phyloP scores from a whole-genome alignment of 257 asterid species.

The Linaria vulgaris region DNA sequence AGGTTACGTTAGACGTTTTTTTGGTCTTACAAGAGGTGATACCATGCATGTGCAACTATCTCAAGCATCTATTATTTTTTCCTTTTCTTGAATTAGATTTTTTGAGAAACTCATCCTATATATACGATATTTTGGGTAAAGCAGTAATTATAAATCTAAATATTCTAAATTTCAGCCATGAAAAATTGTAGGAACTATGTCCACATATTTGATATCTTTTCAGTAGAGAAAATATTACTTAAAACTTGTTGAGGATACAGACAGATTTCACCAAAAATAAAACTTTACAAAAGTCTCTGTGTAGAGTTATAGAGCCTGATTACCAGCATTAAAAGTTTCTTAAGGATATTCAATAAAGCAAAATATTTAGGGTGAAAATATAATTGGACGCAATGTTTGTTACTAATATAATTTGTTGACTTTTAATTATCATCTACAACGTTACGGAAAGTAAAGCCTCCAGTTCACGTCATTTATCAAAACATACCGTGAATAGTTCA shows the following conservation, averaged over 20 bases:
- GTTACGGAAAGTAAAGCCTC: neutral
- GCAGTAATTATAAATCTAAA: too few species aligned
- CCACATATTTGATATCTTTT: too few species aligned
- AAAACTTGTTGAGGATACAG: too few species aligned
- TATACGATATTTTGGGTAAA: too few species aligned
- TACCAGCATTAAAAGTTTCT: neutral
- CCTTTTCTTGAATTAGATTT: neutral
- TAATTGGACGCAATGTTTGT: neutral
- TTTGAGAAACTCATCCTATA: too few species aligned
- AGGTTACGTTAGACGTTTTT: constrained; percentile 40
- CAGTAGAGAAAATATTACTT: too few species aligned
- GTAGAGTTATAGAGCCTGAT: too few species aligned
- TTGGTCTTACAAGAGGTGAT: constrained; percentile 32
- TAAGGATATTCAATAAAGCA: neutral
- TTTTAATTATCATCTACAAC: neutral
- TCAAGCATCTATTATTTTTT: neutral
- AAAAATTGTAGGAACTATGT: too few species aligned
- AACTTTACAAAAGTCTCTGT: too few species aligned
- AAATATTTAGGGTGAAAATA: neutral
- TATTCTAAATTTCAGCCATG: too few species aligned
- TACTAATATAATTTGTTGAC: neutral
- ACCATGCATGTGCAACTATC: constrained; percentile 42
- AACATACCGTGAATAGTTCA: constrained; percentile 7
- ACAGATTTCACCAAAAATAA: too few species aligned
- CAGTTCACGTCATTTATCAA: neutral